Evolutionary conservation across 257 asterid genomes (phyloP).

Genomic region (Solanum ahanhuiri): DNA sequence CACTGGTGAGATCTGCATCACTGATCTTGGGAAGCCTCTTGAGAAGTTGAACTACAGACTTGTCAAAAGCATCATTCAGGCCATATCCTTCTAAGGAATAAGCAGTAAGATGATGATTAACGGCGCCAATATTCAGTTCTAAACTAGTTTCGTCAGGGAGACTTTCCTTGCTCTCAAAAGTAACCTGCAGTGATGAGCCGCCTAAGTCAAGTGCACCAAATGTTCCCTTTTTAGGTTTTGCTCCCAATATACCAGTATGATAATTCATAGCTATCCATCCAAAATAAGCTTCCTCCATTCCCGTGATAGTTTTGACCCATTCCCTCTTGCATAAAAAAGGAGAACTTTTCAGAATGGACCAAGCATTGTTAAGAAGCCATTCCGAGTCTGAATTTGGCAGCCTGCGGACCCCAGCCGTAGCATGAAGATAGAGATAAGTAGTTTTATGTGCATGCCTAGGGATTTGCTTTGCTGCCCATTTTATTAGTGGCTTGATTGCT

Average conservation of each 20-base stretch:
- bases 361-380: constrained; percentile 86
- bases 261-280: constrained; percentile 97
- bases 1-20: constrained; percentile 40
- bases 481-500: constrained; percentile 67
- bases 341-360: constrained; percentile 65
- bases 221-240: constrained; percentile 63
- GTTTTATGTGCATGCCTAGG: constrained; percentile 61
- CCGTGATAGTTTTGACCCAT: constrained; percentile 82
- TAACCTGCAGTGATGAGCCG: constrained; percentile 92
- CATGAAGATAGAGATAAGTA: constrained; percentile 80
- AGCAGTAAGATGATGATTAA: constrained; percentile 76
- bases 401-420: constrained; percentile 97
- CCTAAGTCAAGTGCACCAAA: constrained; percentile 97
- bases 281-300: constrained; percentile 89
- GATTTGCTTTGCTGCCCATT: constrained; percentile 93
- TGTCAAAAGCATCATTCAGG: constrained; percentile 93
- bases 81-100: constrained; percentile 93
- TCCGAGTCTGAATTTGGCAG: constrained; percentile 79
- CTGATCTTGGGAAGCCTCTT: constrained; percentile 43
- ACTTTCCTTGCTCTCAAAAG: constrained; percentile 59
- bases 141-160: constrained; percentile 46
- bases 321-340: constrained; percentile 76
- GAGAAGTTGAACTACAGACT: constrained; percentile 70
- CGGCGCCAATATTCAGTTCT: constrained; percentile 66
- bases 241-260: constrained; percentile 63